Evolutionary conservation across 1,284 basidiomycete genomes (phyloP), one percentile per base, ranked within the genome.

Genomic region (Marasmius fiardii): DNA sequence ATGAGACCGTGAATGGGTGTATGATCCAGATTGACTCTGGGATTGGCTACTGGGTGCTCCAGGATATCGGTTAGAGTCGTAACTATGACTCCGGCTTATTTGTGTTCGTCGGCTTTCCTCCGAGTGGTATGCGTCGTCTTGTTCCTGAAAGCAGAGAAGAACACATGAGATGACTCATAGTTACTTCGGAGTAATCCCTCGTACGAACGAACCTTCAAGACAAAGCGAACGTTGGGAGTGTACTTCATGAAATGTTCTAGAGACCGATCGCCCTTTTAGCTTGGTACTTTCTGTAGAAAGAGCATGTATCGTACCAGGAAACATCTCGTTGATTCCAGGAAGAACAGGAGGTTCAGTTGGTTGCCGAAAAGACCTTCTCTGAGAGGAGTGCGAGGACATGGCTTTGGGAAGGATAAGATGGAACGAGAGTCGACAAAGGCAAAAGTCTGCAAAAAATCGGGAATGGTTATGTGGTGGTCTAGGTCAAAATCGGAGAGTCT

Each of bases 291-390:
- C 53, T 37, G 45, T 37, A 35, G 34, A 49, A 41, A 59, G 31
- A 48, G 7, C 48, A 31, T 37, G 21, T 8, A 18, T 60, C 71
- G 33, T 62, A 77, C 80, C 79, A 45, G 81, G 81, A 60, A 82
- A 83, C 72, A 82, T 78, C 54, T 81, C 81, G 21, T 78, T 72
- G 45, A 82, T 82, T 60, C 79, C 77, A n/a, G 81, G 80, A 41
- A 83, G 68, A 49, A 23, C 28, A 12, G 47, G 24, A 5, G 23
- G 23, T 7, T 49, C 47, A 11, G 14, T 31, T 12, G 24, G 24
- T 11, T 23, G n/a, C 20, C 31, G 28, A n/a, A n/a, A 49, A 16
- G 47, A 31, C n/a, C 26, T 31, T 49, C 47, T 31, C 7, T 49
- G 47, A 18, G n/a, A 31, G 12, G 47, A 49, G 14, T 49, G 31